Base-by-base conservation (phyloP, 257 asterid genomes). In the Ballota nigra region DNA sequence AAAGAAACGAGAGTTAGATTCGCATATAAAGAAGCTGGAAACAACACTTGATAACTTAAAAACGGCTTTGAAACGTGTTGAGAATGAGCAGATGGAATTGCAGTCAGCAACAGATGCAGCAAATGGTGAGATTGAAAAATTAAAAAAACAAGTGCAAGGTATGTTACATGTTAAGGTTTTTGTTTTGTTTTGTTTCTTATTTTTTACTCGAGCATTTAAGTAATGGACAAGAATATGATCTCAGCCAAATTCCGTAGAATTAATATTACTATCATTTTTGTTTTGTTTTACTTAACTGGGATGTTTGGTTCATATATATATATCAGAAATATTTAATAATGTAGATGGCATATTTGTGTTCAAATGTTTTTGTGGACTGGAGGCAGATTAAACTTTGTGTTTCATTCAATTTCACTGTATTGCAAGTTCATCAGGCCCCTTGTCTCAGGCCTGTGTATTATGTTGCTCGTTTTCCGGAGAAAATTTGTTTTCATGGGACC, bases 11-110 rank as follows among this genome's bases (percentile, higher is more conserved):
- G 98, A 88, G 13, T 79, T 79, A 70, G 97, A 89, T 68, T 84
- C 96, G 63, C 88, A 96, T 68, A 95, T 95, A 67, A 68, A 87
- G 79, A 92, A 95, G 83, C 84, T 95, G 82, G 94, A 88, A 77
- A 68, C 97, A 16, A 82, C 93, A 62, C 80, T 88, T 23, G 62
- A 75, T 62, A 83, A 78, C 78, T 82, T 87, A 70, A 78, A 84
- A 77, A 84, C 71, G 64, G 71, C 89, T 66, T 63, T 89, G 79
- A 71, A 82, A 76, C 89, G 82, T 62, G 85, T 87, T 51, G 87
- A 88, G 82, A 77, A 81, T 70, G 86, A 78, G 73, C 96, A 89
- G 85, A 75, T 43, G 70, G 91, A 87, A 23, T 53, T 86, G 82
- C 86, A 86, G 83, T 82, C 91, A 29, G 81, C 89, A 33, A 67